A percentile compares a stretch with the other conserved stretches of the same genome.
These are phyloP conservation scores for Mortierella polycephala DNA, from an alignment of 371 early-diverging fungal genomes.

Conservation along the genomic window DNA sequence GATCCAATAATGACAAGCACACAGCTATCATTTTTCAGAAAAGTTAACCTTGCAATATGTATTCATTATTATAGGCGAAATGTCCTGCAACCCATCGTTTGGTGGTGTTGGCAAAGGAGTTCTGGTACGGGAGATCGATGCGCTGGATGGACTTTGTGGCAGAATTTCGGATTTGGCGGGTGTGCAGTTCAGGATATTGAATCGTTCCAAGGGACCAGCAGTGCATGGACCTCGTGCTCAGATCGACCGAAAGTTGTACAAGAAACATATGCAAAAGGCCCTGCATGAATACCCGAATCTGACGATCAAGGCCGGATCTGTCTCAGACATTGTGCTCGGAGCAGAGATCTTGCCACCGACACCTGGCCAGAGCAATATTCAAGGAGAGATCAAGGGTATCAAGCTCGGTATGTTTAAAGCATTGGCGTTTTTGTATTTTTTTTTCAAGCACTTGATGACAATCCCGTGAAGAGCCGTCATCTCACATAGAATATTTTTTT, in stretches of 20 bases:
- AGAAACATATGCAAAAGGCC: conserved; percentile 75
- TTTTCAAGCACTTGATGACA: background rate
- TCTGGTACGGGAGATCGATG: conserved; percentile 85
- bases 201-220: conserved; percentile 88
- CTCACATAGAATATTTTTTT: too few species aligned
- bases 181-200: conserved; percentile 87
- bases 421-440: background rate
- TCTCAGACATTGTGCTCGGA: conserved; percentile 76
- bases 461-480: too few species aligned
- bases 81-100: conserved; percentile 92
- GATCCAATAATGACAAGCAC: too few species aligned
- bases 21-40: background rate
- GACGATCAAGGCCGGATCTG: conserved; percentile 76
- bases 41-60: background rate
- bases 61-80: conserved; percentile 68
- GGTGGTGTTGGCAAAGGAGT: conserved; percentile 91
- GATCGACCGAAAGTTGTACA: conserved; percentile 85
- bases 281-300: conserved; percentile 76
- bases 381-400: conserved; percentile 56
- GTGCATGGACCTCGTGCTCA: conserved; percentile 91
- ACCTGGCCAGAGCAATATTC: conserved; percentile 28
- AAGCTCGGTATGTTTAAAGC: conserved; percentile 46
- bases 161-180: conserved; percentile 84
- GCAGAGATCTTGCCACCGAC: conserved; percentile 51
- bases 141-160: conserved; percentile 87